Evolutionary conservation across 2,329 filamentous ascomycete genomes (phyloP).

Genomic region (Allantophomopsis lycopodina): DNA sequence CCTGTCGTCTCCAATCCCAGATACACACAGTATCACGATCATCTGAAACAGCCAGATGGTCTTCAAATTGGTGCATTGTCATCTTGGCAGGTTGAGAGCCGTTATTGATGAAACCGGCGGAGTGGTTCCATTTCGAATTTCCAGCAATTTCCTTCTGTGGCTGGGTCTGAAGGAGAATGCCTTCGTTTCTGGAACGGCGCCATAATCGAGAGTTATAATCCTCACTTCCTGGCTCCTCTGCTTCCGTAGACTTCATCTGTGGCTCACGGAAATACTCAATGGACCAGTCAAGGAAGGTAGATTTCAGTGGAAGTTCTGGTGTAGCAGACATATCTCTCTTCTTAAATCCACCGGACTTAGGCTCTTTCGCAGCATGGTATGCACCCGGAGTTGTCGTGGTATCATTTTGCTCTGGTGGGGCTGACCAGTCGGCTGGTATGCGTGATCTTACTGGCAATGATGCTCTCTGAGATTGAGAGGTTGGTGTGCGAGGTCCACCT

Average conservation of each 20-base stretch:
- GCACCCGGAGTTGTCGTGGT: constrained; percentile 48
- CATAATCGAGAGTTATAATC: constrained; percentile 94
- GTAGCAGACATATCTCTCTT: constrained; percentile 42
- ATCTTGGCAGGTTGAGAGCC: constrained; percentile 81
- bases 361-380: constrained; percentile 65
- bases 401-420: constrained; percentile 65
- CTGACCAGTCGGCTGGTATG: constrained; percentile 40
- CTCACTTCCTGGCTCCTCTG: constrained; percentile 88
- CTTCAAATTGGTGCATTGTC: constrained; percentile 96
- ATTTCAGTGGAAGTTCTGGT: constrained; percentile 62
- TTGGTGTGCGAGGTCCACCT: constrained; percentile 8
- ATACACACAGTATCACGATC: constrained; percentile 81
- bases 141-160: constrained; percentile 83
- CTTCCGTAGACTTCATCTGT: constrained; percentile 93
- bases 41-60: constrained; percentile 87
- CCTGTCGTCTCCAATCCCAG: constrained; percentile 83
- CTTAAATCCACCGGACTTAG: constrained; percentile 64
- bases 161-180: constrained; percentile 82
- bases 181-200: constrained; percentile 85
- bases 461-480: constrained; percentile 13
- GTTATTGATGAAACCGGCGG: constrained; percentile 75
- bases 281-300: constrained; percentile 86
- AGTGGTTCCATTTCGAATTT: constrained; percentile 74
- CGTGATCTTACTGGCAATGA: constrained; percentile 22
- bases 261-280: constrained; percentile 96